Conservation (phyloP, 345 rosid species). For the Physaria fendleri region DNA sequence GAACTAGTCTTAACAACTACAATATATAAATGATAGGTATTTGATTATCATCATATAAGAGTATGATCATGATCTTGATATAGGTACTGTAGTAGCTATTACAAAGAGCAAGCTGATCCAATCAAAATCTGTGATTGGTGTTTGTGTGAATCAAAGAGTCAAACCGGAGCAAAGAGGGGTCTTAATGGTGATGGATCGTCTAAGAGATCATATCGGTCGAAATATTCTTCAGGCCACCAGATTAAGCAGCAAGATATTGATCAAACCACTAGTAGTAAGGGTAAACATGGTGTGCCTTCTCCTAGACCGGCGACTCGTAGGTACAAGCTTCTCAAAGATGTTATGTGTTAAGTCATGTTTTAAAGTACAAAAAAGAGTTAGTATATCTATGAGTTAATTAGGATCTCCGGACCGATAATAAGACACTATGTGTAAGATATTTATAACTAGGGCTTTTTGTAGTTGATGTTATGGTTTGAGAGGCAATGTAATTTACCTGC, state of each 20-base stretch:
- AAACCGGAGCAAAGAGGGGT: conserved; percentile 33
- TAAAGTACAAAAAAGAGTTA: neutral
- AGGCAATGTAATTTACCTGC: conserved; percentile 18
- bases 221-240: conserved; percentile 50
- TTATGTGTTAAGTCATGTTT: conserved; percentile 69
- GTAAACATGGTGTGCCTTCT: conserved; percentile 53
- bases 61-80: conserved; percentile 1
- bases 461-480: conserved; percentile 17
- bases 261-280: conserved; percentile 33
- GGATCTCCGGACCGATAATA: conserved; percentile 16
- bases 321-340: conserved; percentile 99
- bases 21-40: neutral
- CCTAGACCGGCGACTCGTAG: conserved; percentile 76
- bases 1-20: conserved; percentile 17
- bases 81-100: conserved; percentile 87
- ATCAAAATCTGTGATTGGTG: conserved; percentile 83
- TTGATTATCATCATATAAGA: neutral
- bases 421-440: conserved; percentile 25
- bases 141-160: conserved; percentile 49
- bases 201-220: conserved; percentile 45
- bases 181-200: conserved; percentile 23
- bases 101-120: conserved; percentile 52
- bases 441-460: conserved; percentile 4
- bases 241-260: conserved; percentile 47
- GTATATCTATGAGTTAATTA: neutral